phyloP scores from a whole-genome alignment of 1,284 basidiomycete species.

The Amylostereum chailletii region DNA sequence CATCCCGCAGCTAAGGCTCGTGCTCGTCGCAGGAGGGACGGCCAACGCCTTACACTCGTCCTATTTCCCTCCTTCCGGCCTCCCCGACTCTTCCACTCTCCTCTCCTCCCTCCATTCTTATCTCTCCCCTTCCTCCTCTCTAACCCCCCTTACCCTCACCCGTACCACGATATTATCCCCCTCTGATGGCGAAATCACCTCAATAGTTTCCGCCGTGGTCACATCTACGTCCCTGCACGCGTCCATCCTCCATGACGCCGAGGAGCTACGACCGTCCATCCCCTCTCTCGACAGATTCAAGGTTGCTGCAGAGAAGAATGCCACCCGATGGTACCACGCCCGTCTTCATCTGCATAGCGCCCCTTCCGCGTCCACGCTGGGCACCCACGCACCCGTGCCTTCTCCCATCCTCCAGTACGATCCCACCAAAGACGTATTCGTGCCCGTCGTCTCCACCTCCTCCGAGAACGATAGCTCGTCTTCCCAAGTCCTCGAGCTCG shows the following conservation, averaged over 20 bases:
- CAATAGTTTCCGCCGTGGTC: slow-evolving; percentile 50
- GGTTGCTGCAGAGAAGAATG: slow-evolving; percentile 73
- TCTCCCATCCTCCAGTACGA: slow-evolving; percentile 53
- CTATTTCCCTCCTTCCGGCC: slow-evolving; percentile 36
- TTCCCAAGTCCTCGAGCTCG: slow-evolving; percentile 27
- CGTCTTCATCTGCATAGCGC: slow-evolving; percentile 38
- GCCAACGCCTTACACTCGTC: slow-evolving; percentile 86
- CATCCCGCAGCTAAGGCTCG: slow-evolving; percentile 24
- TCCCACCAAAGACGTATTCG: slow-evolving; percentile 37
- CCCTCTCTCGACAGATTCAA: slow-evolving; percentile 85
- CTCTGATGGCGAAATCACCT: slow-evolving; percentile 10
- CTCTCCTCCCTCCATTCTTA: slow-evolving; percentile 48
- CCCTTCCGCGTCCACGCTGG: too few species aligned
- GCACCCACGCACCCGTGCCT: slow-evolving; percentile 7
- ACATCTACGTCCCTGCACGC: slow-evolving; percentile 85
- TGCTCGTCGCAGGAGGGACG: slow-evolving; percentile 78
- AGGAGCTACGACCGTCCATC: slow-evolving; percentile 56
- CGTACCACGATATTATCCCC: slow-evolving; percentile 34
- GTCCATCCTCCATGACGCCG: slow-evolving; percentile 75
- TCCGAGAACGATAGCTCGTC: too few species aligned
- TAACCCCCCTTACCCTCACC: slow-evolving; percentile 47
- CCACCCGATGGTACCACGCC: slow-evolving; percentile 64
- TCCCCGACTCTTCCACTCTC: slow-evolving; percentile 28
- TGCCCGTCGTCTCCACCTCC: slow-evolving; percentile 17
- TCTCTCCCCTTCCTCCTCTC: slow-evolving; percentile 24